Conservation (phyloP, 352 stramenopile species). For the Pythium sp. region DNA sequence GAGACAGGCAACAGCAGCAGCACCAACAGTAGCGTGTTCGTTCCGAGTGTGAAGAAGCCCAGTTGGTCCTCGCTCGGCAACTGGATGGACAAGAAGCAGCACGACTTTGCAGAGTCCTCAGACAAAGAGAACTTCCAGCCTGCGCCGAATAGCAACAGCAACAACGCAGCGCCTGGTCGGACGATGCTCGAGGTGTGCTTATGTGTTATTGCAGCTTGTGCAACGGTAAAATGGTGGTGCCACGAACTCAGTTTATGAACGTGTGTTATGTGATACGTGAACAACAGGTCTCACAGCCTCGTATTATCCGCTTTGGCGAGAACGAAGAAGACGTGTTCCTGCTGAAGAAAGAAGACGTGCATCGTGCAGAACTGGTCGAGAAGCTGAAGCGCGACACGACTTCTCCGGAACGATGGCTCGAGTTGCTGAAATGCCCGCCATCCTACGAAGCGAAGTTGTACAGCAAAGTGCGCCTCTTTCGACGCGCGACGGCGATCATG, state of each 20-base stretch:
- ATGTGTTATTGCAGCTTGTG: neutral
- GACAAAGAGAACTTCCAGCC: conserved; percentile 50
- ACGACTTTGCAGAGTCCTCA: neutral
- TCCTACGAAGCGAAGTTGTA: conserved; percentile 39
- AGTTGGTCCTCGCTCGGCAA: conserved; percentile 3
- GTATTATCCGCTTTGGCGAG: conserved; percentile 57
- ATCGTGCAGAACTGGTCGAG: conserved; percentile 40
- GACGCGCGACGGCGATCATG: conserved; percentile 42
- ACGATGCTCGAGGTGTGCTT: conserved; percentile 18
- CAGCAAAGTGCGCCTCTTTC: conserved; percentile 38
- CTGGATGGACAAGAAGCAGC: conserved; percentile 13
- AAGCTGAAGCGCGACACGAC: conserved; percentile 46
- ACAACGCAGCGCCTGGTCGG: conserved; percentile 6
- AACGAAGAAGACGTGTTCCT: conserved; percentile 59
- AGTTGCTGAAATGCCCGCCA: conserved; percentile 46
- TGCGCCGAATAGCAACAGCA: conserved; percentile 15
- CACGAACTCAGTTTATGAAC: neutral
- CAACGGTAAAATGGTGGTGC: neutral
- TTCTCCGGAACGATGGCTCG: conserved; percentile 48
- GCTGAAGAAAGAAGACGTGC: conserved; percentile 43
- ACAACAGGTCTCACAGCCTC: conserved; percentile 22
- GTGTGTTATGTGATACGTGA: neutral
- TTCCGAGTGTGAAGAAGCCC: conserved; percentile 30
- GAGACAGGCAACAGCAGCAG: conserved; percentile 21
- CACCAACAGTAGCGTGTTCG: conserved; percentile 10